Conservation (phyloP, 2,329 filamentous ascomycete species). For the Coniochaeta sp. region DNA sequence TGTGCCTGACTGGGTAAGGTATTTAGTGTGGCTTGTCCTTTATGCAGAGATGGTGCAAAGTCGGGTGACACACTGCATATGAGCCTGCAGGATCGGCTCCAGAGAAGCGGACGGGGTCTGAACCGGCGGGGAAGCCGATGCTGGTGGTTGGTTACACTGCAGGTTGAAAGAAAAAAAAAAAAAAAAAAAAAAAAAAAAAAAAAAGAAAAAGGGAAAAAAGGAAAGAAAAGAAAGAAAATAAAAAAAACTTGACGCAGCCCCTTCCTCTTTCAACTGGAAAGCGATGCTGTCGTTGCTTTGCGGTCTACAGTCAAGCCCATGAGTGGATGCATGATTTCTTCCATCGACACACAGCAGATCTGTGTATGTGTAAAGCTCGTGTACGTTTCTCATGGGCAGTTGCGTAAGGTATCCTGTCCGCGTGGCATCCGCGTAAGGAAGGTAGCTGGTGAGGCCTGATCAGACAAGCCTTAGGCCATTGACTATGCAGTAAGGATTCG, state of each 20-base stretch:
- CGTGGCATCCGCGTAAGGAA: neutral
- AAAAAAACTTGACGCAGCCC: neutral
- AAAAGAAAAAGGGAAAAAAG: no score
- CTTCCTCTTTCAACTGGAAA: neutral
- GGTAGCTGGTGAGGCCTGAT: no score
- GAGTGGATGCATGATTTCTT: neutral
- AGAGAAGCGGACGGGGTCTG: neutral
- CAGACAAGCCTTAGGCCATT: no score
- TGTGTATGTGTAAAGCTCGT: neutral
- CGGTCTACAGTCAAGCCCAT: no score
- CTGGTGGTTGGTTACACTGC: no score
- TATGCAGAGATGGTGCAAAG: neutral
- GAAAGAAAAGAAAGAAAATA: neutral
- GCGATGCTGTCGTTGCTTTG: no score
- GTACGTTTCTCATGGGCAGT: neutral
- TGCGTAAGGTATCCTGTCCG: neutral
- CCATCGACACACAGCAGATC: no score
- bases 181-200: no score
- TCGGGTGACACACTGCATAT: neutral
- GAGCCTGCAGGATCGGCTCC: neutral
- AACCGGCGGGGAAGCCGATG: neutral
- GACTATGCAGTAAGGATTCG: neutral
- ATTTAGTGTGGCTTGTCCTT: neutral
- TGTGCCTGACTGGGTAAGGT: neutral
- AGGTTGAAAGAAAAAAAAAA: no score